Base-by-base conservation (phyloP, 345 rosid genomes). In the Anacardium occidentale region DNA sequence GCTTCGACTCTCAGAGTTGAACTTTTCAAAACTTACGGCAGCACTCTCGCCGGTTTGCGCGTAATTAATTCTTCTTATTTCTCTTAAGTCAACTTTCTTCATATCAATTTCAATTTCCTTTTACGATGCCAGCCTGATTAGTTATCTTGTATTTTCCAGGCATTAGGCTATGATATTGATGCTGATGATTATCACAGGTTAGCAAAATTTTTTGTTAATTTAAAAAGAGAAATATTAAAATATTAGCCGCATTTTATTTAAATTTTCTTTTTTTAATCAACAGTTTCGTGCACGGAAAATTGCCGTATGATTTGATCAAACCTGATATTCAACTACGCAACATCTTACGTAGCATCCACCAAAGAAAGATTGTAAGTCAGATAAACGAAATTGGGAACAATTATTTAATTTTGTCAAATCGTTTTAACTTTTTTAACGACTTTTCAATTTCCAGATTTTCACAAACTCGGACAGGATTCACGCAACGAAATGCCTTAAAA, bases 211-310 rank as follows among this genome's bases (percentile, higher is more conserved):
- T 26, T 61, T 3, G 18, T 18, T 18, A 10, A 34, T 4, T 34
- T 18, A 4, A 26, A 2, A 13, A 7, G 1, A 29, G 4, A 34
- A 61, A 61, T 7, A 6, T 2, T 18, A 18, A 63, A 63, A 21
- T 20, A 20, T 2, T 63, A 10, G 42, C 44, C 45, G 17, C 24
- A 7, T 44, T 1, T 44, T 5, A 22, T 64, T 11, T 40, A 10
- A 50, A 59, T 20, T 45, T 25, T 2, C 18, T 9, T 55, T 13
- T 32, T 62, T 44, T 65, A 7, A n/a, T 24, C 4, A 64, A 66
- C 82, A 92, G 98, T 85, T 67, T 85, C 90, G 98, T 92, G 75
- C 98, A 94, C 83, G 98, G 98, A 83, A 94, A 89, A 70, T 87
- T 94, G 80, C 97, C 98, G 8, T 94, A 94, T 60, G 90, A 83